A percentile compares a stretch with the other conserved stretches of the same genome.
Conservation (phyloP, 2,329 filamentous ascomycete species). For the Trichoderma arundinaceum region DNA sequence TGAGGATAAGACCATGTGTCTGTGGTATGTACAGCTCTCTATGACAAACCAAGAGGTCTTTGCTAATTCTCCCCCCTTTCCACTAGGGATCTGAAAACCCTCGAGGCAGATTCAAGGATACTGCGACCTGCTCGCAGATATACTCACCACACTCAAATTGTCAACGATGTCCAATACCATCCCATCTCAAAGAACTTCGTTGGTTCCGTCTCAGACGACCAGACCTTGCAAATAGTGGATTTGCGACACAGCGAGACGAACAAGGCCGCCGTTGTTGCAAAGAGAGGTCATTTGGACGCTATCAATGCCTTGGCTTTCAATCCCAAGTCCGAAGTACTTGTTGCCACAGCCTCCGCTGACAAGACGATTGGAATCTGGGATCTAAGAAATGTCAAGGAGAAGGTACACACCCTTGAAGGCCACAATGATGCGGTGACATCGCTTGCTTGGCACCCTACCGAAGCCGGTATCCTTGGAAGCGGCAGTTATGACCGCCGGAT, state of each 20-base stretch:
- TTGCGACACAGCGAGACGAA: slow-evolving; percentile 71
- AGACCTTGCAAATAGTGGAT: slow-evolving; percentile 91
- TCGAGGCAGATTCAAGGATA: slow-evolving; percentile 70
- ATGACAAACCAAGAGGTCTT: slow-evolving; percentile 10
- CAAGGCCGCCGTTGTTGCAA: slow-evolving; percentile 70
- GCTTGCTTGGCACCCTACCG: slow-evolving; percentile 91
- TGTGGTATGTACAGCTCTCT: slow-evolving; percentile 69
- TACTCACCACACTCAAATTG: slow-evolving; percentile 85
- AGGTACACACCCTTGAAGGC: slow-evolving; percentile 86
- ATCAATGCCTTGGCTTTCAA: slow-evolving; percentile 98
- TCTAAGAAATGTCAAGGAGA: slow-evolving; percentile 85
- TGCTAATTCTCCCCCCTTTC: slow-evolving; percentile 31
- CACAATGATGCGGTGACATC: slow-evolving; percentile 91
- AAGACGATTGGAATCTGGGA: slow-evolving; percentile 97
- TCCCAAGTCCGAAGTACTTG: slow-evolving; percentile 83
- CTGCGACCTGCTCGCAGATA: slow-evolving; percentile 77
- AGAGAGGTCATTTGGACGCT: slow-evolving; percentile 82
- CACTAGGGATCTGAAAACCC: slow-evolving; percentile 77
- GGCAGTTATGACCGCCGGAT: slow-evolving; percentile 92
- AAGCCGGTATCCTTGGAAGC: slow-evolving; percentile 86
- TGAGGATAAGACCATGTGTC: slow-evolving; percentile 86
- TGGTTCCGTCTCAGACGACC: slow-evolving; percentile 92
- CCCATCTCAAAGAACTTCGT: slow-evolving; percentile 84
- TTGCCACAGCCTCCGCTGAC: slow-evolving; percentile 93
- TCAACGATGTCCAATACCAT: slow-evolving; percentile 97